Conservation (phyloP, 495 filamentous ascomycete species). For the Annulohypoxylon moriforme region DNA sequence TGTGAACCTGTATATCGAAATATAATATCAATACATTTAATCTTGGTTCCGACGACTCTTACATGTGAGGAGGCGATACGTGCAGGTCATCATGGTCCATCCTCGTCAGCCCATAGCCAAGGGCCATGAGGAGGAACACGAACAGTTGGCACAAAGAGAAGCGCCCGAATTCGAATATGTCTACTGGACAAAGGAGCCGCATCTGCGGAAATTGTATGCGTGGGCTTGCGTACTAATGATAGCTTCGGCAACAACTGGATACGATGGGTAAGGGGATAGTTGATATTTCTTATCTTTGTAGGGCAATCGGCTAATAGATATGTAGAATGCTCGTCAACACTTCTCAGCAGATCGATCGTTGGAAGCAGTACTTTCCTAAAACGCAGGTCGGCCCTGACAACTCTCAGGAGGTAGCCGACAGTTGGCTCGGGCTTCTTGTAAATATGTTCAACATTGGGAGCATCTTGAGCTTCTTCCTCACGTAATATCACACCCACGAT, state of each 20-base stretch:
- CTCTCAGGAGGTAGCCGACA: constrained; percentile 50
- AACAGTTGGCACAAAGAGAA: constrained; percentile 58
- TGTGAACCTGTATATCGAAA: not conserved
- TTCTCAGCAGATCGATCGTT: constrained; percentile 65
- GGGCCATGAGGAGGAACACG: constrained; percentile 43
- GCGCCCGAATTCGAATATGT: constrained; percentile 68
- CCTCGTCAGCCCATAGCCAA: constrained; percentile 26
- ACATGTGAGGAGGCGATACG: not conserved
- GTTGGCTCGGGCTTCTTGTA: constrained; percentile 71
- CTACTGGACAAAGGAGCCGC: constrained; percentile 68
- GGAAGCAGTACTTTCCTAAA: constrained; percentile 64
- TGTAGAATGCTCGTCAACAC: constrained; percentile 67
- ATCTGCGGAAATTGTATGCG: constrained; percentile 69
- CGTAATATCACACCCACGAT: constrained; percentile 47
- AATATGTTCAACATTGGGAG: constrained; percentile 77
- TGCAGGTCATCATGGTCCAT: constrained; percentile 26
- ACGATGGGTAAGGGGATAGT: constrained; percentile 60
- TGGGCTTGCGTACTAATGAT: constrained; percentile 67
- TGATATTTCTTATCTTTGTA: not conserved
- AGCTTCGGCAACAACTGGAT: constrained; percentile 73
- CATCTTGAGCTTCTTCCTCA: constrained; percentile 72
- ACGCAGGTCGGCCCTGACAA: constrained; percentile 49
- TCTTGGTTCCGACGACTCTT: not conserved
- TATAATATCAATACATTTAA: not conserved
- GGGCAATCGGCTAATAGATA: constrained; percentile 12